A percentile compares a stretch with the other conserved stretches of the same genome.
phyloP scores from a whole-genome alignment of 768 basidiomycete species.

The Cyclocybe aegerita region DNA sequence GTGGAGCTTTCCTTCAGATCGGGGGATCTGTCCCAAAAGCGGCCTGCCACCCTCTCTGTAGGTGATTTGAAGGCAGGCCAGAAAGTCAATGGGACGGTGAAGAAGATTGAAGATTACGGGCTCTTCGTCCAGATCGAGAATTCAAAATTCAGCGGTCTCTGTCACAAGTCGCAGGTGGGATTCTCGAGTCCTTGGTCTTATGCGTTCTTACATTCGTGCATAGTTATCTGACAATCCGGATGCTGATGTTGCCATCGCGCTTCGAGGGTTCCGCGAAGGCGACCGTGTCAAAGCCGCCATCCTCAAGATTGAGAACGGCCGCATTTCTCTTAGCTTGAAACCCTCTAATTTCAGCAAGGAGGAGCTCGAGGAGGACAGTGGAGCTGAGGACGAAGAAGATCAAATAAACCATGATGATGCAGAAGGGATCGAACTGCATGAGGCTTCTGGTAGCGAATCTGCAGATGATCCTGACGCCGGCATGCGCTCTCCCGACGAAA shows the following conservation, averaged over 20 bases:
- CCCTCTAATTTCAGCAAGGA: slow-evolving; percentile 81
- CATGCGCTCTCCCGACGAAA: neutral
- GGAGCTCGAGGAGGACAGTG: slow-evolving; percentile 44
- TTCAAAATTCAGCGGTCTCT: slow-evolving; percentile 83
- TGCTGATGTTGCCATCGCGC: slow-evolving; percentile 74
- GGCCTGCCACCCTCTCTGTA: slow-evolving; percentile 37
- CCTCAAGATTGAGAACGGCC: slow-evolving; percentile 69
- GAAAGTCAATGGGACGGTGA: slow-evolving; percentile 77
- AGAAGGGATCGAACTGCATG: slow-evolving; percentile 17
- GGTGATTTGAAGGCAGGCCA: slow-evolving; percentile 74
- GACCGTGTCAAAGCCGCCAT: slow-evolving; percentile 84
- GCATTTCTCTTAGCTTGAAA: slow-evolving; percentile 85
- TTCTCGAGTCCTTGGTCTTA: neutral
- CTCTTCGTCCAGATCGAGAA: slow-evolving; percentile 91
- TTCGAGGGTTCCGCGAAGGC: slow-evolving; percentile 82
- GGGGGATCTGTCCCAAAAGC: slow-evolving; percentile 44
- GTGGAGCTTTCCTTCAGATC: slow-evolving; percentile 91
- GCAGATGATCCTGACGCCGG: slow-evolving; percentile 14
- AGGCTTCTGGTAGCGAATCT: neutral
- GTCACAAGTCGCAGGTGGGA: slow-evolving; percentile 88
- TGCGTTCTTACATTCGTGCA: neutral
- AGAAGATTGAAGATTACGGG: slow-evolving; percentile 84
- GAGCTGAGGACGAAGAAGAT: slow-evolving; percentile 25
- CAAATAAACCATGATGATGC: slow-evolving; percentile 17
- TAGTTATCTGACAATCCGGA: slow-evolving; percentile 88